Evolutionary conservation across 441 rosid species (phyloP).

Genomic region (Corymbia calophylla): DNA sequence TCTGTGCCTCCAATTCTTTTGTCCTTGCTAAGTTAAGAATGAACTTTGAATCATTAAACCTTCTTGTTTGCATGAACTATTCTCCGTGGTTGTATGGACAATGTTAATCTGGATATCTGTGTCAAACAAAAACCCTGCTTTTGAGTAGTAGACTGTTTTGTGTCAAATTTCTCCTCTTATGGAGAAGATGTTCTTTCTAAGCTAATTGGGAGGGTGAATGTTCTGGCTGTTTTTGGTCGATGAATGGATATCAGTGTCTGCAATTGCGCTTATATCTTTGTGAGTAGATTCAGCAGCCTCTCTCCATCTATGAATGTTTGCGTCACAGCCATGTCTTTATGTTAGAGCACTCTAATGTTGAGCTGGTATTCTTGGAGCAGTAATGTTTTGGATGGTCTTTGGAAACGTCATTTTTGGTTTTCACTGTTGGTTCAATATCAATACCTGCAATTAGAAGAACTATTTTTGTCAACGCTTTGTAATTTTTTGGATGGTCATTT

Average conservation of each 20-base stretch:
- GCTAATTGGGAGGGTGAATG: background rate
- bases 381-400: background rate
- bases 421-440: background rate
- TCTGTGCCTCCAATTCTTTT: background rate
- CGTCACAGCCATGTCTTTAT: background rate
- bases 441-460: background rate
- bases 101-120: background rate
- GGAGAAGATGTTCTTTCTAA: background rate
- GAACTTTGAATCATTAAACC: background rate
- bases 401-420: background rate
- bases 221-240: background rate
- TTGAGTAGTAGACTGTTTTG: background rate
- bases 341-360: background rate
- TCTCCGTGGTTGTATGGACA: background rate
- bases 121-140: background rate
- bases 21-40: background rate
- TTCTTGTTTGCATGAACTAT: background rate
- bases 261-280: background rate
- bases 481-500: background rate
- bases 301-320: background rate
- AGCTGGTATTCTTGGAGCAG: background rate
- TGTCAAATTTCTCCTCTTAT: background rate
- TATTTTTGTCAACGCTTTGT: background rate
- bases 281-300: background rate
- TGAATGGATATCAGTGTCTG: background rate